Conservation (phyloP, 2,329 filamentous ascomycete genomes). For the Talaromyces sp. region DNA sequence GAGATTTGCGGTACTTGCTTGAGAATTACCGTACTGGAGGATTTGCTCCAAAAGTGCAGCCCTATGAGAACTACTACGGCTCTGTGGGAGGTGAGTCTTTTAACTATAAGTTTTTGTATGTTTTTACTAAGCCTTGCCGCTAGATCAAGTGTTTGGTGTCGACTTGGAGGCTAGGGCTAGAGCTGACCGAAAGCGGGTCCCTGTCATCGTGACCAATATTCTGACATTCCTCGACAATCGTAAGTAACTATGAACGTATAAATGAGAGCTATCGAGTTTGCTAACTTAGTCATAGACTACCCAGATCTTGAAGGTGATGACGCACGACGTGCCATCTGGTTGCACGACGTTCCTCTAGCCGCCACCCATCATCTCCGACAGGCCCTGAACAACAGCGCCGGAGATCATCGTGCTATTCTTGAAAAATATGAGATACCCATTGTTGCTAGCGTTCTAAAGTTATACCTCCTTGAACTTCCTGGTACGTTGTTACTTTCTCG, state of each 20-base stretch:
- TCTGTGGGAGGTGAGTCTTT: constrained; percentile 64
- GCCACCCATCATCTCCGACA: constrained; percentile 80
- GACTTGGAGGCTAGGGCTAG: constrained; percentile 93
- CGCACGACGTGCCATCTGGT: constrained; percentile 85
- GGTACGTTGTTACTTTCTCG: constrained; percentile 51
- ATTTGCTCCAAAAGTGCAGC: constrained; percentile 82
- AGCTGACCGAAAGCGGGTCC: constrained; percentile 92
- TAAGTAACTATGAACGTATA: constrained; percentile 27
- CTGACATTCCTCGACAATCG: constrained; percentile 90
- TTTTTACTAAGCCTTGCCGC: not conserved
- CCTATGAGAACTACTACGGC: constrained; percentile 99
- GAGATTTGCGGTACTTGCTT: constrained; percentile 85
- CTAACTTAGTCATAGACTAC: constrained; percentile 54
- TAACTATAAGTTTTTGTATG: constrained; percentile 13
- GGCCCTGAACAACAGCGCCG: constrained; percentile 80
- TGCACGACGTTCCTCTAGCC: constrained; percentile 80
- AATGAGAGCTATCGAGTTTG: too few species aligned
- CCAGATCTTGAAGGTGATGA: constrained; percentile 96
- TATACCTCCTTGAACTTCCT: constrained; percentile 91
- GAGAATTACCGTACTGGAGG: constrained; percentile 96
- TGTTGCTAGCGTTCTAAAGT: constrained; percentile 83
- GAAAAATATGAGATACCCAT: constrained; percentile 90
- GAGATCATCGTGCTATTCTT: constrained; percentile 68
- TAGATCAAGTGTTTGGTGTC: constrained; percentile 92
- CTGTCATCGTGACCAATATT: constrained; percentile 84